Percentiles rank a stretch among this genome's conserved stretches.
Evolutionary conservation across 306 rosid genomes (phyloP).

Genomic region (Ceratonia siliqua): DNA sequence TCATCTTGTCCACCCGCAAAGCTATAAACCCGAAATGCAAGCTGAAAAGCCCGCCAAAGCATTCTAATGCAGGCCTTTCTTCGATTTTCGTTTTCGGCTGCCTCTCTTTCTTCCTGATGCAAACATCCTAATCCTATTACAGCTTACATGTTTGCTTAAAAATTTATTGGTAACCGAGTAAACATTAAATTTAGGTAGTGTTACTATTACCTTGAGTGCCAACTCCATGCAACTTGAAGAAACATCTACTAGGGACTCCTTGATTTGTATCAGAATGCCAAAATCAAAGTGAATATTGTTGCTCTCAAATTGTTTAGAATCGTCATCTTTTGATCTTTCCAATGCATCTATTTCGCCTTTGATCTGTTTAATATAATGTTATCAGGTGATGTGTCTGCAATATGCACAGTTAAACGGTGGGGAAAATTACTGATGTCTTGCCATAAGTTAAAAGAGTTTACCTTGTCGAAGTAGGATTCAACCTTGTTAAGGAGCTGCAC

Average conservation of each 20-base stretch:
- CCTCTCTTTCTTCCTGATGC: conserved; percentile 34
- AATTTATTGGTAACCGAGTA: background rate
- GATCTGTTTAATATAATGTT: conserved; percentile 1
- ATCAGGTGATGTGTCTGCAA: background rate
- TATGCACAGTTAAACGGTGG: background rate
- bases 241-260: conserved; percentile 48
- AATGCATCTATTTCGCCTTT: conserved; percentile 35
- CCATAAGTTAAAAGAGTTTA: background rate
- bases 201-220: conserved; percentile 37
- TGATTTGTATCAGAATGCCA: conserved; percentile 32
- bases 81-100: conserved; percentile 13
- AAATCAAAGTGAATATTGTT: conserved; percentile 47
- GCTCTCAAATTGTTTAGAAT: conserved; percentile 29
- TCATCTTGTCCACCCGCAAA: conserved; percentile 58
- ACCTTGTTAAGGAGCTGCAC: background rate
- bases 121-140: no score
- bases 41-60: conserved; percentile 51
- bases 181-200: background rate
- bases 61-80: conserved; percentile 19
- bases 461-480: conserved; percentile 24
- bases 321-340: conserved; percentile 48
- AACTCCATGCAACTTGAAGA: conserved; percentile 54
- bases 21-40: conserved; percentile 50
- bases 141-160: background rate
- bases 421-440: background rate